A percentile compares a stretch with the other conserved stretches of the same genome.
These are phyloP conservation scores for Nematocida major DNA, from an alignment of 371 early-diverging fungal species.

Conservation along the genomic window DNA sequence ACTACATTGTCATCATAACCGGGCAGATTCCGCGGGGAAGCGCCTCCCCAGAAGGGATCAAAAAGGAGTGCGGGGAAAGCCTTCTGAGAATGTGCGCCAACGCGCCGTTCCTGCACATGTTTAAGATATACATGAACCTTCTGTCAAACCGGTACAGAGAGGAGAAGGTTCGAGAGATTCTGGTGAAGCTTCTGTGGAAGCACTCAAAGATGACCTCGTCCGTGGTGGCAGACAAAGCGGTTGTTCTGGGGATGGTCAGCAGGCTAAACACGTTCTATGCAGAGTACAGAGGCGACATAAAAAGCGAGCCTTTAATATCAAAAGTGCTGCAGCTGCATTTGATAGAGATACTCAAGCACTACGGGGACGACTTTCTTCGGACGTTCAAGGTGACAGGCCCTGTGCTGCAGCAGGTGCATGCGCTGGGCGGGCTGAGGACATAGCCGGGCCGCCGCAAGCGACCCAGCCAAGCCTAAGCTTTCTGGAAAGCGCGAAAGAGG, in stretches of 20 bases:
- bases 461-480: too few relatives aligned
- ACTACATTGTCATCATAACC: conserved; percentile 47
- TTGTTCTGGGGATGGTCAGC: conserved; percentile 32
- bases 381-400: conserved; percentile 27
- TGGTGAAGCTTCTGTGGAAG: conserved; percentile 63
- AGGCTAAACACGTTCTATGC: conserved; percentile 54
- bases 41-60: conserved; percentile 7
- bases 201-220: conserved; percentile 57
- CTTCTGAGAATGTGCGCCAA: conserved; percentile 25
- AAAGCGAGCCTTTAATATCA: conserved; percentile 40
- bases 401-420: conserved; percentile 26
- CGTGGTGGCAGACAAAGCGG: conserved; percentile 14
- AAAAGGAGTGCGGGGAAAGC: conserved; percentile 47
- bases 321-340: conserved; percentile 58
- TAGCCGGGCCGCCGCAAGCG: background rate
- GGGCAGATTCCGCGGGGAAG: conserved; percentile 38
- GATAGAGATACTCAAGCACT: conserved; percentile 52
- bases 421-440: background rate
- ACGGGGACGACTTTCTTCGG: conserved; percentile 33
- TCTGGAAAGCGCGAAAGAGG: too few relatives aligned
- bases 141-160: conserved; percentile 42
- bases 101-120: conserved; percentile 23
- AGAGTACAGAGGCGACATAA: conserved; percentile 33
- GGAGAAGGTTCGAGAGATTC: conserved; percentile 53
- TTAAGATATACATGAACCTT: conserved; percentile 48